Conservation (phyloP, 176 grass and related monocot species). For the Themeda triandra region DNA sequence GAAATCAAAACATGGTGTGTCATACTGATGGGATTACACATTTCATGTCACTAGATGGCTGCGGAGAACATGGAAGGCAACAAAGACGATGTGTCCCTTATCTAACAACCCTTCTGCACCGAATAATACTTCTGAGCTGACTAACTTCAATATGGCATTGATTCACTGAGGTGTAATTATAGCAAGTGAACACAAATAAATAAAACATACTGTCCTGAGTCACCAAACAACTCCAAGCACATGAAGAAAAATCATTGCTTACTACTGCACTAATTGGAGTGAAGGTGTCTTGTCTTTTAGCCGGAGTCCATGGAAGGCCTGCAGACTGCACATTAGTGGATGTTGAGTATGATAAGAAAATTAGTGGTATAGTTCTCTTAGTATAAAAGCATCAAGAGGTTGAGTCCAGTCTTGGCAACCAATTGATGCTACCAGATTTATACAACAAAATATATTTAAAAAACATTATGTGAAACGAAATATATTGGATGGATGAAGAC, state of each 20-base stretch:
- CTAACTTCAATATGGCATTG: neutral
- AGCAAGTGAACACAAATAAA: neutral
- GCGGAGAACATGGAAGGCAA: neutral
- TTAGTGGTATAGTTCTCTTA: neutral
- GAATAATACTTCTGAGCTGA: neutral
- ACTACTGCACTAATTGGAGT: too few relatives aligned
- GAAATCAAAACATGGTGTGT: too few relatives aligned
- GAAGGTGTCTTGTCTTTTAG: too few relatives aligned
- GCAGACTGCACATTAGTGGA: too few relatives aligned
- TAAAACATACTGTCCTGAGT: neutral
- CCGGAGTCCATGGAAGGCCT: too few relatives aligned
- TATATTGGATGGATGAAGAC: neutral
- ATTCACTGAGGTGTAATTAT: neutral
- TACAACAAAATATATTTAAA: neutral
- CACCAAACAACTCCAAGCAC: neutral
- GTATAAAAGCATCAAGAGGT: neutral
- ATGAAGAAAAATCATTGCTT: conserved; percentile 31
- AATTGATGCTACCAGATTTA: conserved; percentile 5
- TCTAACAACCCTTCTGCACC: neutral
- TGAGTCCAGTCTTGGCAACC: neutral
- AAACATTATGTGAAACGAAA: neutral
- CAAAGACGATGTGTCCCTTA: too few relatives aligned
- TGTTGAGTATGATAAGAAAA: too few relatives aligned
- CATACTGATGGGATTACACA: too few relatives aligned
- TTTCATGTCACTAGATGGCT: neutral